Percentiles rank a stretch among this genome's conserved stretches.
phyloP scores from a whole-genome alignment of 495 filamentous ascomycete species.

The Tuber indicum region DNA sequence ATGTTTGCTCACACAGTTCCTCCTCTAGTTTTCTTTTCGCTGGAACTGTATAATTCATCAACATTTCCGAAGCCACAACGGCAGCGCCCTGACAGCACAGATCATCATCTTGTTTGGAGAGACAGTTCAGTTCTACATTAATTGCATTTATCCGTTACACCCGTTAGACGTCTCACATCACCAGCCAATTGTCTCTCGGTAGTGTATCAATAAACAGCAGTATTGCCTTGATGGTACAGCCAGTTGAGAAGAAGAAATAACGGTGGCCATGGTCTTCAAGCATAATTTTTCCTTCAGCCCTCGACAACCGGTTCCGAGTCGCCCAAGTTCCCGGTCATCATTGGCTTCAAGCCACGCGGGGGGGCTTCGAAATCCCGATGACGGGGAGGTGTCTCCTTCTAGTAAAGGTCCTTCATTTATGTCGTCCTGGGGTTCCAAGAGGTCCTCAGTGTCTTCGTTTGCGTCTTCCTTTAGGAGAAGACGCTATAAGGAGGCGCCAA shows the following conservation, averaged over 20 bases:
- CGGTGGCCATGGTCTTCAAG: constrained; percentile 31
- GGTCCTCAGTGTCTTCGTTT: constrained; percentile 33
- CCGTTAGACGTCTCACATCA: constrained; percentile 6
- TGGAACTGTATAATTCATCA: constrained; percentile 2
- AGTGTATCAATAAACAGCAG: constrained; percentile 5
- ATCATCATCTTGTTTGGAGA: neutral
- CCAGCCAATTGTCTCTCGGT: neutral
- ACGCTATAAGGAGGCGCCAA: constrained; percentile 9
- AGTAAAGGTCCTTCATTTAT: constrained; percentile 28
- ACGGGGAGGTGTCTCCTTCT: constrained; percentile 30
- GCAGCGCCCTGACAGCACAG: neutral
- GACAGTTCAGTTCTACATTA: constrained; percentile 8
- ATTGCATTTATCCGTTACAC: constrained; percentile 6
- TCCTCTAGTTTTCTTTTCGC: constrained; percentile 7
- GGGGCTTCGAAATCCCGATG: constrained; percentile 15
- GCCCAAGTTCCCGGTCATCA: constrained; percentile 22
- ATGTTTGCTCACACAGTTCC: constrained; percentile 3
- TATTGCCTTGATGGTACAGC: constrained; percentile 20
- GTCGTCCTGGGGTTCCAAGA: constrained; percentile 31
- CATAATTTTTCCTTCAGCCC: constrained; percentile 33
- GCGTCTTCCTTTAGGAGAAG: constrained; percentile 25
- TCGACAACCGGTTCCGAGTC: constrained; percentile 21
- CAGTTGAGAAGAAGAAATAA: constrained; percentile 20
- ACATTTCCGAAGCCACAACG: constrained; percentile 21
- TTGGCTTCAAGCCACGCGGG: constrained; percentile 25